Base-by-base conservation (phyloP, 1,284 basidiomycete genomes). In the Ceratobasidium sp. region DNA sequence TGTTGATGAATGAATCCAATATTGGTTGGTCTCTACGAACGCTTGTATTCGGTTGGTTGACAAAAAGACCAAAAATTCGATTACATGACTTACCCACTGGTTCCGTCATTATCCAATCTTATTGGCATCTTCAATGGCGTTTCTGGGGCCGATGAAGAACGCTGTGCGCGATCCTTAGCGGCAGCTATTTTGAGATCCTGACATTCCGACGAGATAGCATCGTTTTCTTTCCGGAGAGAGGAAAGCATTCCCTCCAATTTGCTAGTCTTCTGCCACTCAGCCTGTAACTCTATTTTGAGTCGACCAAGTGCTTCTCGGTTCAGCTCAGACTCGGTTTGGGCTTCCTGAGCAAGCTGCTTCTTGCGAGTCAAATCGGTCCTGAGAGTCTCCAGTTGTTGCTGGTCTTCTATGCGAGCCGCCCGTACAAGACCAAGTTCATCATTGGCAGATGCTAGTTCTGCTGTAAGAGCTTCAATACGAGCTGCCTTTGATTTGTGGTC, bases 211-310 rank as follows among this genome's bases (percentile, higher is more conserved):
- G 39, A 34, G 2, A 67, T 50, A 23, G n/a, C 34, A 16, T 67
- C 64, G 21, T 67, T 67, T 3, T 55, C 64, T 39, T 67, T 67
- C 4, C 50, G 48, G 18, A 43, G 23, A 2, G 64, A 55, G 4
- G 50, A 67, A 43, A 67, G 34, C 34, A n/a, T 53, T 16, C 21
- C 52, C 39, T 67, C 64, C 12, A 67, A 48, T 28, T 67, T 39
- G 50, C 64, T 67, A 26, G 50, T 55, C 18, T 67, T 67, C 64
- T 67, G 64, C 64, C 64, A 67, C 36, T 67, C 64, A 3, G 64
- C 18, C 26, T 67, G 64, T 18, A 67, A 34, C 16, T 67, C 64
- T 21, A 67, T n/a, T 43, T n/a, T 67, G 34, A 67, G 64, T 30
- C 64, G 64, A 21, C 64, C 64, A 23, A 67, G 64, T 30, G 64